A percentile compares a stretch with the other conserved stretches of the same genome.
phyloP scores from a whole-genome alignment of 2,329 filamentous ascomycete genomes.

The Phialophora chinensis region DNA sequence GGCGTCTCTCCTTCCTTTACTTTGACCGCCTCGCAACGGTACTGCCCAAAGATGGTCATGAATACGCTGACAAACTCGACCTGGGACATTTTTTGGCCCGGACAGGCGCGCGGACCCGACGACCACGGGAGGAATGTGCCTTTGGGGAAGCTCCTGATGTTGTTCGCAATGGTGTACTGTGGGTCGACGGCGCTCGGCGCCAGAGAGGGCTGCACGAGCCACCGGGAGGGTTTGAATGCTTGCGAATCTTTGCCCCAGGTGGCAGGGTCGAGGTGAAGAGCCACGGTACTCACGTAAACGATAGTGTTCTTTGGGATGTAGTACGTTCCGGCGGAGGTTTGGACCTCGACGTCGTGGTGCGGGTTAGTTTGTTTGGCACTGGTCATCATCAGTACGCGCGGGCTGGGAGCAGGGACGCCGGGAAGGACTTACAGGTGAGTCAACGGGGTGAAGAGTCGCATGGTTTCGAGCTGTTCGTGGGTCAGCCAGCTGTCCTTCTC shows the following conservation, averaged over 20 bases:
- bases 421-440: conserved; percentile 42
- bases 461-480: conserved; percentile 48
- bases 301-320: conserved; percentile 44
- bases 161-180: conserved; percentile 20
- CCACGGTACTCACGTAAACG: conserved; percentile 47
- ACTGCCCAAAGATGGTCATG: conserved; percentile 47
- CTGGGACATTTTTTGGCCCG: conserved; percentile 62
- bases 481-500: background rate
- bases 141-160: conserved; percentile 46
- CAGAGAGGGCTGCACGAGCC: conserved; percentile 42
- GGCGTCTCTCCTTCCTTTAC: conserved; percentile 37
- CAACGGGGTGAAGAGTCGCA: conserved; percentile 52
- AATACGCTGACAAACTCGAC: conserved; percentile 61
- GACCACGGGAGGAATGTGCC: conserved; percentile 58
- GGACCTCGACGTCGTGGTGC: conserved; percentile 42
- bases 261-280: conserved; percentile 40
- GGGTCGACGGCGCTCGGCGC: conserved; percentile 15
- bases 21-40: conserved; percentile 38
- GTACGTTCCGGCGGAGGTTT: conserved; percentile 41
- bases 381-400: background rate
- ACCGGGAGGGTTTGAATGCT: conserved; percentile 50
- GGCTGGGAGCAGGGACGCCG: background rate
- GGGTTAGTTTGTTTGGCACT: conserved; percentile 43
- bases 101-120: conserved; percentile 57
- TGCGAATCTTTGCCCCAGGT: conserved; percentile 45